A percentile compares a stretch with the other conserved stretches of the same genome.
phyloP scores from a whole-genome alignment of 2,329 filamentous ascomycete genomes.

The Trichoderma atroviride region DNA sequence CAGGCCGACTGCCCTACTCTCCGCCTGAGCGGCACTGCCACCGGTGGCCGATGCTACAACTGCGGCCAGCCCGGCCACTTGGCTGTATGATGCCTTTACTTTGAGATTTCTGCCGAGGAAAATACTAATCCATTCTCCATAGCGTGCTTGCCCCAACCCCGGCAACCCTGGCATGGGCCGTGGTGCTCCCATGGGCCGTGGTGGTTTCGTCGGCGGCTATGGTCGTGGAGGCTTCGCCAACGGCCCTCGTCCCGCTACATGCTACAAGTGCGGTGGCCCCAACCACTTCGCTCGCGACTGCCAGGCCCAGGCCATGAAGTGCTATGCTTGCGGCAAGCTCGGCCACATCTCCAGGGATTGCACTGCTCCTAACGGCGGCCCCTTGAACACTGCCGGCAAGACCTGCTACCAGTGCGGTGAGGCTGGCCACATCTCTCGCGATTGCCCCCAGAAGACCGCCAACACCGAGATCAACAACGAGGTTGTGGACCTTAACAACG shows the following conservation, averaged over 20 bases:
- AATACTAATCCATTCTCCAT: constrained; percentile 3
- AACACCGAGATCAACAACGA: constrained; percentile 53
- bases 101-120: background rate
- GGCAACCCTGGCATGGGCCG: constrained; percentile 62
- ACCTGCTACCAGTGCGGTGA: constrained; percentile 98
- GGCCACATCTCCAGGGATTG: constrained; percentile 93
- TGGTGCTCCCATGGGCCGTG: constrained; percentile 69
- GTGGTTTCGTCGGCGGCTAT: constrained; percentile 64
- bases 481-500: constrained; percentile 49
- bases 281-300: constrained; percentile 99
- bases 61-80: constrained; percentile 92
- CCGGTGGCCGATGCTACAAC: constrained; percentile 91
- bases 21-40: constrained; percentile 80
- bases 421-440: constrained; percentile 92
- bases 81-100: constrained; percentile 63
- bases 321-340: constrained; percentile 94
- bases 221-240: constrained; percentile 76
- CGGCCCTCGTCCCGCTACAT: constrained; percentile 68
- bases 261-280: constrained; percentile 78
- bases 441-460: constrained; percentile 76
- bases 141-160: constrained; percentile 84
- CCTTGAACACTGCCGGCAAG: constrained; percentile 94
- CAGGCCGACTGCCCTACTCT: constrained; percentile 98
- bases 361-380: constrained; percentile 93
- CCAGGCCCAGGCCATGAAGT: constrained; percentile 98